phyloP scores from a whole-genome alignment of 1,284 basidiomycete species.

The Boletus hoseneyae region DNA sequence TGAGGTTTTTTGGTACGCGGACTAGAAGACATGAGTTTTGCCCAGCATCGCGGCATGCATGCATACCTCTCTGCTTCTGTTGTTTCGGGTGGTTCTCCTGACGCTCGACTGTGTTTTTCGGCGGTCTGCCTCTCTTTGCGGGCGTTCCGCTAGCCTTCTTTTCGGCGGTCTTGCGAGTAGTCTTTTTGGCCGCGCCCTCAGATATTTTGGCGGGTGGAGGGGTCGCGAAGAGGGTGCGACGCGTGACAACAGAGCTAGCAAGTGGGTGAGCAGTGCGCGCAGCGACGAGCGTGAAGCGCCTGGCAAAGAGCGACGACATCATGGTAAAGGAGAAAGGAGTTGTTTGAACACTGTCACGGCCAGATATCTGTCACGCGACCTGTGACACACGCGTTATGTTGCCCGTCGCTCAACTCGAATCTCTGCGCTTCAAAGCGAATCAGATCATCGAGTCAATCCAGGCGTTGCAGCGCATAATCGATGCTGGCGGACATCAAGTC shows the following conservation, averaged over 20 bases:
- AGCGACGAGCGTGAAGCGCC: conserved; percentile 5
- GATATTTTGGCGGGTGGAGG: conserved; percentile 1
- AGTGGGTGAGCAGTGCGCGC: conserved; percentile 1
- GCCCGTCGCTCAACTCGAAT: conserved; percentile 61
- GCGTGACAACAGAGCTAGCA: too few species aligned
- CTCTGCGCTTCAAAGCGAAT: conserved; percentile 65
- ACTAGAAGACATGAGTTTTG: conserved; percentile 8
- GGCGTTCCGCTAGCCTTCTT: background rate
- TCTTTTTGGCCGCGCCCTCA: background rate
- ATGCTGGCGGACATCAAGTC: conserved; percentile 46
- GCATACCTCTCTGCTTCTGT: conserved; percentile 13
- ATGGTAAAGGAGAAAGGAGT: background rate
- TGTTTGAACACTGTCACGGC: too few species aligned
- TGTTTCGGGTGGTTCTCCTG: conserved; percentile 1
- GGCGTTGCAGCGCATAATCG: conserved; percentile 58
- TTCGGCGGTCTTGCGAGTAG: background rate
- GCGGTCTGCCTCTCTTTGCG: conserved; percentile 13
- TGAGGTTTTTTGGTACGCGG: conserved; percentile 19
- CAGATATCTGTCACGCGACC: conserved; percentile 24
- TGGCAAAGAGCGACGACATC: conserved; percentile 15
- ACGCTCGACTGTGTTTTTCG: conserved; percentile 2
- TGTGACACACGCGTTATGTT: conserved; percentile 27
- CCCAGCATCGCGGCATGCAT: background rate
- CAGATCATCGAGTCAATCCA: conserved; percentile 75
- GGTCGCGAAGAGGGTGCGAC: conserved; percentile 30